Conservation (phyloP, 805 yeast species). For the Debaryomyces hansenii region DNA sequence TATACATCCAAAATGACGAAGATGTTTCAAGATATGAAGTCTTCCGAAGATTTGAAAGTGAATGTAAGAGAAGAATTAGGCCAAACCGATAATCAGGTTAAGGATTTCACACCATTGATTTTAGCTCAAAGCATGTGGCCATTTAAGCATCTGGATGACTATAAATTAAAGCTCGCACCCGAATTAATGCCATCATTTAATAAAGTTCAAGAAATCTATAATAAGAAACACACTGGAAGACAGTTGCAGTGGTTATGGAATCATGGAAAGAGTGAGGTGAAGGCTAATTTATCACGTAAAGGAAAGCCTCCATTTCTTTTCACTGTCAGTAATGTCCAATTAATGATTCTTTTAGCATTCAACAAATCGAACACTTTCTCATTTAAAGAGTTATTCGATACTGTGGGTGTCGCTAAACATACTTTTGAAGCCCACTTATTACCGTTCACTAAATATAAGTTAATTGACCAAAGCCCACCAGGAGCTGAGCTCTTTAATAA, state of each 20-base stretch:
- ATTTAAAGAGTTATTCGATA: slow-evolving; percentile 57
- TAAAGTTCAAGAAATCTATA: slow-evolving; percentile 67
- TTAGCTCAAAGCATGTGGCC: slow-evolving; percentile 94
- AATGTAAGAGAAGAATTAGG: slow-evolving; percentile 48
- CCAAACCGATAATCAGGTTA: slow-evolving; percentile 15
- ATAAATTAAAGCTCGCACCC: slow-evolving; percentile 57
- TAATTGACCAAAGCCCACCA: slow-evolving; percentile 66
- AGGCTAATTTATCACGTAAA: slow-evolving; percentile 78
- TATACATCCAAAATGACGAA: slow-evolving; percentile 91
- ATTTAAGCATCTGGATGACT: slow-evolving; percentile 44
- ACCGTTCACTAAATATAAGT: slow-evolving; percentile 77
- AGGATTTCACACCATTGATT: slow-evolving; percentile 68
- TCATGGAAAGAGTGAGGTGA: slow-evolving; percentile 86
- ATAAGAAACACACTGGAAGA: slow-evolving; percentile 78
- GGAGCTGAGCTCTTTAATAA: slow-evolving; percentile 50
- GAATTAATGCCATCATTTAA: slow-evolving; percentile 65
- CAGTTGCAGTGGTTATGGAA: slow-evolving; percentile 96
- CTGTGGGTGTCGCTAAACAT: slow-evolving; percentile 66
- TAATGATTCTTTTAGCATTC: slow-evolving; percentile 82
- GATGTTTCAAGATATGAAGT: slow-evolving; percentile 92
- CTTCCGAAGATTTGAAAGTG: slow-evolving; percentile 73
- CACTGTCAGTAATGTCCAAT: slow-evolving; percentile 81
- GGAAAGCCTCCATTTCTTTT: slow-evolving; percentile 81
- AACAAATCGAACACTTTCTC: slow-evolving; percentile 66
- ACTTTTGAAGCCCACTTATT: slow-evolving; percentile 72